Conservation (phyloP, 2,329 filamentous ascomycete species). For the Thielaviopsis ethacetica region DNA sequence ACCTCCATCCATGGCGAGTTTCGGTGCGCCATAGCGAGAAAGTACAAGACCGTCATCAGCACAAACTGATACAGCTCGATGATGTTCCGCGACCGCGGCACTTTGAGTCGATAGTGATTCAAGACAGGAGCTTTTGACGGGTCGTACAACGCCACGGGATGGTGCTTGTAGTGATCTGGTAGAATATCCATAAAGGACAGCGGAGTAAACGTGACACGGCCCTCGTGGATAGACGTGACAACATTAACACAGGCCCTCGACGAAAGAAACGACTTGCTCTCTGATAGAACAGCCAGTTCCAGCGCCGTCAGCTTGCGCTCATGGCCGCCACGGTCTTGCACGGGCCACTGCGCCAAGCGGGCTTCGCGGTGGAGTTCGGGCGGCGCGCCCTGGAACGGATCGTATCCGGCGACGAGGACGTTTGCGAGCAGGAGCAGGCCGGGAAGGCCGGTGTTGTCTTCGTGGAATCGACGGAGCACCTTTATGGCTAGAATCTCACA, state of each 20-base stretch:
- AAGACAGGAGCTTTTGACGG: constrained; percentile 47
- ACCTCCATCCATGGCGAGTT: constrained; percentile 25
- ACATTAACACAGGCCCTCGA: constrained; percentile 53
- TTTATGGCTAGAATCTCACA: constrained; percentile 54
- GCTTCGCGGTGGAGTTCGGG: constrained; percentile 30
- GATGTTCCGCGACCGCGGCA: constrained; percentile 49
- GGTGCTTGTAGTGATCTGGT: constrained; percentile 56
- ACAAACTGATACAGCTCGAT: constrained; percentile 51
- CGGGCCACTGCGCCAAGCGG: constrained; percentile 23
- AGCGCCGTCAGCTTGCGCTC: constrained; percentile 48
- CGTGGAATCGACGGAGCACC: constrained; percentile 50
- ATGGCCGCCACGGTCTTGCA: constrained; percentile 21
- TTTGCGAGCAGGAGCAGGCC: constrained; percentile 51
- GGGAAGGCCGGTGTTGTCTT: constrained; percentile 44
- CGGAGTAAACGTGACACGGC: constrained; percentile 53
- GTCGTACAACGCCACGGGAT: constrained; percentile 53
- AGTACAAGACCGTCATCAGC: constrained; percentile 44
- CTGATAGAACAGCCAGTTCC: constrained; percentile 55
- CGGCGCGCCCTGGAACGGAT: constrained; percentile 11
- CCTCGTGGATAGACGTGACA: constrained; percentile 53
- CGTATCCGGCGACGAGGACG: constrained; percentile 21
- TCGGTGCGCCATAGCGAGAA: constrained; percentile 46
- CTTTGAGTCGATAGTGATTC: constrained; percentile 57
- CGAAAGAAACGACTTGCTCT: constrained; percentile 51
- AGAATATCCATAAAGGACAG: constrained; percentile 56